Evolutionary conservation across 2,329 filamentous ascomycete genomes (phyloP).

Genomic region (Aspergillus pseudoglaucus): DNA sequence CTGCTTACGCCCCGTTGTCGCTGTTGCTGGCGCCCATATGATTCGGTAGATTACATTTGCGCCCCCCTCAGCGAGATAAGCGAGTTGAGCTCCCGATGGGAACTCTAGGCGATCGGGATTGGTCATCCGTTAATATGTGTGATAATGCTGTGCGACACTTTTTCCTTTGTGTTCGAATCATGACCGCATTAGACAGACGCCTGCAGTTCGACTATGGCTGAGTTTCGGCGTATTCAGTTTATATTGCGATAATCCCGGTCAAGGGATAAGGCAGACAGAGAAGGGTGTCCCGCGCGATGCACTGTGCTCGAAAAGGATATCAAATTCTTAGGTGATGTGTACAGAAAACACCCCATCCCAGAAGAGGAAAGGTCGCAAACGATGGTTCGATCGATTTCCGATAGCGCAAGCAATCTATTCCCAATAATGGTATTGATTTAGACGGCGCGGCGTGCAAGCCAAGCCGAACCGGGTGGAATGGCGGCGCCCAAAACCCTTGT

Average conservation of each 20-base stretch:
- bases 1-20: slow-evolving; percentile 20
- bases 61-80: slow-evolving; percentile 60
- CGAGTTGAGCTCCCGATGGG: slow-evolving; percentile 27
- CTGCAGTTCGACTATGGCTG: not conserved
- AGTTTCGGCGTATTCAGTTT: not conserved
- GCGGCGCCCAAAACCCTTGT: not conserved
- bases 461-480: not conserved
- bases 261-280: not conserved
- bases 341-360: slow-evolving; percentile 4
- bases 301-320: slow-evolving; percentile 8
- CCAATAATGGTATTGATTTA: no score
- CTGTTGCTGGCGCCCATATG: slow-evolving; percentile 30
- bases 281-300: slow-evolving; percentile 1
- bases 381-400: not conserved
- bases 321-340: slow-evolving; percentile 5
- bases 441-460: no score
- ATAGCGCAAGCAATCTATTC: no score
- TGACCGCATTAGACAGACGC: slow-evolving; percentile 4
- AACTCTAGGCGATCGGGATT: slow-evolving; percentile 29
- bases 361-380: not conserved
- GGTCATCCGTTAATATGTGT: slow-evolving; percentile 23
- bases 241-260: not conserved
- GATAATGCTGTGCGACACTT: slow-evolving; percentile 6
- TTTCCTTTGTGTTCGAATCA: slow-evolving; percentile 10
- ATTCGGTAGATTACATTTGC: slow-evolving; percentile 71